Evolutionary conservation across 768 basidiomycete species (phyloP), one percentile per base, ranked within the genome.

Genomic region (Mycena sanguinolenta): DNA sequence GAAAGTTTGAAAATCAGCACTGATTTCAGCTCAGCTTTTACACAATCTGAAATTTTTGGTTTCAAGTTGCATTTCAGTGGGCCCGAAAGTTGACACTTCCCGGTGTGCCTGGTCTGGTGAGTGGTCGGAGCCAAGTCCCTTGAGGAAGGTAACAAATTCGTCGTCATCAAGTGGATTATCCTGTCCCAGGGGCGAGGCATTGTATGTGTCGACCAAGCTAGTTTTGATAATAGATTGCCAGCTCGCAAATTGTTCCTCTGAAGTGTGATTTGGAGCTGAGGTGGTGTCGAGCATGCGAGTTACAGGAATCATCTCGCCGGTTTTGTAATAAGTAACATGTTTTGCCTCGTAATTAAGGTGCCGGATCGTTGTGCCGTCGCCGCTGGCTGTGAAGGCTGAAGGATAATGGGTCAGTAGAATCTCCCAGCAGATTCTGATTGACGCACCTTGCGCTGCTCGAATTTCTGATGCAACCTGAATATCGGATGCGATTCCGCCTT

Each of bases 181-280:
- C 6, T 36, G 44, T 0, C 63, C 70, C 3, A 67, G 23, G 9
- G 75, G 73, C 1, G 70, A 74, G 2, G 55, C 39, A 50, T 77
- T 78, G 54, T 71, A 79, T 2, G 68, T 63, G 25, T 49, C n/a
- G 23, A 69, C 53, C 4, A 67, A 61, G 2, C 67, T 32, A 4
- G 65, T 36, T 4, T 65, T 13, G 27, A 73, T 23, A 6, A 28
- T 16, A 1, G 53, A 17, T 17, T 74, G 50, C 76, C 76, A 79
- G 0, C 73, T 72, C 2, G 58, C 34, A 3, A 78, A 34, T 66
- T 78, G 77, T 5, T 63, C 73, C 42, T 77, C 75, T 23, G 78
- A n/a, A 19, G 54, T 55, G 54, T 55, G 54, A 10, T 55, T 55
- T 4, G 19, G 32, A 4, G 54, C 54, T 0, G 54, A 55, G 19